These are phyloP conservation scores for Phoma herbarum DNA, from an alignment of 2,329 filamentous ascomycete species.

Conservation along the genomic window DNA sequence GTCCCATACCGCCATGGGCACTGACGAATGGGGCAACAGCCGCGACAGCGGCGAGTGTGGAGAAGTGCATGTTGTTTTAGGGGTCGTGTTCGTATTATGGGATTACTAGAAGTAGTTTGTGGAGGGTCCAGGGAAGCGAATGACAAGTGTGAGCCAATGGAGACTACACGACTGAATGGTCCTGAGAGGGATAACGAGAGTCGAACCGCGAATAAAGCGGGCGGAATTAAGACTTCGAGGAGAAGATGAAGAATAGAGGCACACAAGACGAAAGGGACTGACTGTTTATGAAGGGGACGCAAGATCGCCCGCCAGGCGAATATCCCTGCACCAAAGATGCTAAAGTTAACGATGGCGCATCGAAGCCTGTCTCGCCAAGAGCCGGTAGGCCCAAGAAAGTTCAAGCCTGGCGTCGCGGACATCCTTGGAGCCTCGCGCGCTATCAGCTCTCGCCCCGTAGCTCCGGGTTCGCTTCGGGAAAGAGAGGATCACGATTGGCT, in stretches of 20 bases:
- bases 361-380: conserved; percentile 25
- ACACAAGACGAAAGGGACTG: conserved; percentile 17
- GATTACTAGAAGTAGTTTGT: conserved; percentile 30
- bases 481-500: conserved; percentile 22
- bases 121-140: conserved; percentile 36
- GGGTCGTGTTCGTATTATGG: conserved; percentile 34
- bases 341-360: conserved; percentile 33
- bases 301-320: conserved; percentile 26
- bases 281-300: conserved; percentile 32
- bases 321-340: conserved; percentile 31
- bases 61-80: conserved; percentile 44
- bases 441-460: conserved; percentile 26
- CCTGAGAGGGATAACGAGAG: conserved; percentile 31
- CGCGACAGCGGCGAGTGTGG: conserved; percentile 41
- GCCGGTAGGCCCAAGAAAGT: conserved; percentile 21
- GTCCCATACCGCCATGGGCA: conserved; percentile 42
- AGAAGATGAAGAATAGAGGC: conserved; percentile 27
- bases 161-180: conserved; percentile 41
- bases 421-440: conserved; percentile 23
- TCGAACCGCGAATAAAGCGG: conserved; percentile 26
- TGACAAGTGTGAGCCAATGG: conserved; percentile 41
- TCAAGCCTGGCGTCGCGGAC: conserved; percentile 23
- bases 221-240: conserved; percentile 28
- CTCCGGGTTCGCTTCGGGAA: conserved; percentile 28
- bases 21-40: conserved; percentile 41